Evolutionary conservation across 345 rosid genomes (phyloP).

Genomic region (Populus alba): DNA sequence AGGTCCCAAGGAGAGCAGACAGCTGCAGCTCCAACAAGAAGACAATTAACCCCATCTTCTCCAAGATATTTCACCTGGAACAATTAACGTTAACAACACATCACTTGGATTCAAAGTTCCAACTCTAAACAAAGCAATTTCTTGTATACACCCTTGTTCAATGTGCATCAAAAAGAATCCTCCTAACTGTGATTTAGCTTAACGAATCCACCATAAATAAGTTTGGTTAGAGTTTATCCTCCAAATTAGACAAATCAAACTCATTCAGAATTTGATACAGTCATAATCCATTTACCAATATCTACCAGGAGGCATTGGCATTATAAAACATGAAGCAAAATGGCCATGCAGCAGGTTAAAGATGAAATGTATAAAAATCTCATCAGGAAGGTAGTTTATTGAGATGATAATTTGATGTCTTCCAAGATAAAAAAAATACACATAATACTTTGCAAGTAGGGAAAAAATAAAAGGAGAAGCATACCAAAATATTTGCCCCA

Average conservation of each 20-base stretch:
- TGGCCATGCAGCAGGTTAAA: neutral
- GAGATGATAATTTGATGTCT: neutral
- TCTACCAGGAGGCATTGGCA: neutral
- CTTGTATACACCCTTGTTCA: too few relatives aligned
- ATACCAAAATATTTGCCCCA: slow-evolving; percentile 47
- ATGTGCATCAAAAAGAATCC: too few relatives aligned
- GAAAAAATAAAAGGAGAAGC: neutral
- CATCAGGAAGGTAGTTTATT: neutral
- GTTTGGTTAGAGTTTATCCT: too few relatives aligned
- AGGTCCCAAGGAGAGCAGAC: slow-evolving; percentile 44
- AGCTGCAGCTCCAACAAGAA: slow-evolving; percentile 40
- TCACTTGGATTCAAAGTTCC: neutral
- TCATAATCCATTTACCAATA: neutral
- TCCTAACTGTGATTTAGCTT: too few relatives aligned
- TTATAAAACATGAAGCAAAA: neutral
- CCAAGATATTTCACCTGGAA: slow-evolving; percentile 45
- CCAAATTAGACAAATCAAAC: too few relatives aligned
- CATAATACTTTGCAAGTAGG: neutral
- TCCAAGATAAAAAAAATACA: neutral
- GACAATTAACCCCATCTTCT: slow-evolving; percentile 28
- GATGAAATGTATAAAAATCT: neutral
- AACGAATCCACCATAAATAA: too few relatives aligned
- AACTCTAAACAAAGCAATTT: neutral
- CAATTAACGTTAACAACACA: neutral
- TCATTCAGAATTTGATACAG: too few relatives aligned